These are phyloP conservation scores for Elongisporangium anandrum DNA, from an alignment of 352 stramenopile species.

Conservation along the genomic window DNA sequence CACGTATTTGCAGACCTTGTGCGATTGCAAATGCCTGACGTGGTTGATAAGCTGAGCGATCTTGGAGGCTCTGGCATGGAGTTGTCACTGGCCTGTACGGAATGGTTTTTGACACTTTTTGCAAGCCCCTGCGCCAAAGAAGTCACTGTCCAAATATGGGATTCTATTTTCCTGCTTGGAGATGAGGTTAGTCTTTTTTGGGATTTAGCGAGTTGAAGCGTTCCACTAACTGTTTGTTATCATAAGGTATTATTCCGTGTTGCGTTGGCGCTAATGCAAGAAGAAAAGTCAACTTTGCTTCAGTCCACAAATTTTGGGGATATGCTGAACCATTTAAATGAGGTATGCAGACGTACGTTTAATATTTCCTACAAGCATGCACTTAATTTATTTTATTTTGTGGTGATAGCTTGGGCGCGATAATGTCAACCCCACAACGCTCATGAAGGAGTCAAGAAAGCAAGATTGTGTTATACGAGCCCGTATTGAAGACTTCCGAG, in stretches of 20 bases:
- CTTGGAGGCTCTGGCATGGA: slow-evolving; percentile 84
- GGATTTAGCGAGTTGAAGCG: not conserved
- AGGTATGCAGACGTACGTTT: slow-evolving; percentile 26
- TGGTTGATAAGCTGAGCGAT: slow-evolving; percentile 53
- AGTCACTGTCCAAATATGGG: slow-evolving; percentile 80
- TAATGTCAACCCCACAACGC: slow-evolving; percentile 29
- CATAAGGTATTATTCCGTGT: slow-evolving; percentile 71
- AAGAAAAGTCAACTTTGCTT: slow-evolving; percentile 53
- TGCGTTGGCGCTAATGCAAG: slow-evolving; percentile 66
- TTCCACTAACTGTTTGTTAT: not conserved
- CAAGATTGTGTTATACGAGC: slow-evolving; percentile 66
- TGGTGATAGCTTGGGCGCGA: slow-evolving; percentile 48
- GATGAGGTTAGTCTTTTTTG: slow-evolving; percentile 46
- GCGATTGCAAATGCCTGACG: slow-evolving; percentile 61
- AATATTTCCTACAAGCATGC: not conserved
- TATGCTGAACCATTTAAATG: slow-evolving; percentile 76
- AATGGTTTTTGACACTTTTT: slow-evolving; percentile 88
- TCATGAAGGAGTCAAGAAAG: slow-evolving; percentile 50
- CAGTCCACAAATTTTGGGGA: slow-evolving; percentile 68
- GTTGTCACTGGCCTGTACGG: slow-evolving; percentile 79
- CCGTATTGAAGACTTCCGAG: slow-evolving; percentile 80
- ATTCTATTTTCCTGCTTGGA: slow-evolving; percentile 77
- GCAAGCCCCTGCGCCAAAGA: slow-evolving; percentile 69
- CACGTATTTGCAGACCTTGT: slow-evolving; percentile 87
- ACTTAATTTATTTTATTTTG: not conserved